Evolutionary conservation across 2,329 filamentous ascomycete genomes (phyloP).

Genomic region (Fusarium pseudocircinatum): DNA sequence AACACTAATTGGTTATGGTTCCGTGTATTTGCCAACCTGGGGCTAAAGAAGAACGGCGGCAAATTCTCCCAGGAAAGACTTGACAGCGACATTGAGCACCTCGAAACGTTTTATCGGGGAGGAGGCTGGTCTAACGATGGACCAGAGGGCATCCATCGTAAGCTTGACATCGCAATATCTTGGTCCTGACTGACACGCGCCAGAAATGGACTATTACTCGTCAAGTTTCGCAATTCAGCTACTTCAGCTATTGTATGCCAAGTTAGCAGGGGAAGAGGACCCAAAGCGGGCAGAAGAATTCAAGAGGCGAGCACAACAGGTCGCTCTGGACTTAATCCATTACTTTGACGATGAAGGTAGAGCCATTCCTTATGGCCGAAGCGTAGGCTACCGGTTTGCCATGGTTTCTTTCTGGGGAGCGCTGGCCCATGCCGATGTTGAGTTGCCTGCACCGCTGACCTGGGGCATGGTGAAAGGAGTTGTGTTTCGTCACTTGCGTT

Average conservation of each 20-base stretch:
- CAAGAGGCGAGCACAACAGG: slow-evolving; percentile 71
- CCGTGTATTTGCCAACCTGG: slow-evolving; percentile 83
- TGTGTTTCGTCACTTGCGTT: slow-evolving; percentile 76
- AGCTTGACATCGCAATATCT: slow-evolving; percentile 26
- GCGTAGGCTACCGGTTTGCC: slow-evolving; percentile 83
- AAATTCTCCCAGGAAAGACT: slow-evolving; percentile 75
- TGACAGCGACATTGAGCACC: slow-evolving; percentile 78
- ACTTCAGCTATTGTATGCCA: slow-evolving; percentile 79
- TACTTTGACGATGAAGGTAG: slow-evolving; percentile 79
- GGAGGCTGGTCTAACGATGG: slow-evolving; percentile 86
- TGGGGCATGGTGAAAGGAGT: slow-evolving; percentile 85
- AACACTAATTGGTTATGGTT: slow-evolving; percentile 82
- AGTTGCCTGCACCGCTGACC: slow-evolving; percentile 75
- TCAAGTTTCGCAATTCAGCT: slow-evolving; percentile 86
- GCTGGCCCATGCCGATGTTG: slow-evolving; percentile 78
- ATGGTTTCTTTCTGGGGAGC: slow-evolving; percentile 88
- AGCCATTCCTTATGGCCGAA: slow-evolving; percentile 80
- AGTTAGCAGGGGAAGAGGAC: slow-evolving; percentile 74
- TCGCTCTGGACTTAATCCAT: slow-evolving; percentile 76
- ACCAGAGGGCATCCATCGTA: slow-evolving; percentile 76
- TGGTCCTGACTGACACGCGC: slow-evolving; percentile 2
- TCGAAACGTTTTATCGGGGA: slow-evolving; percentile 84
- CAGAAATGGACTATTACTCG: slow-evolving; percentile 86
- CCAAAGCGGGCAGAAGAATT: slow-evolving; percentile 74
- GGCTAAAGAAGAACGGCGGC: slow-evolving; percentile 78